Percentiles rank a stretch among this genome's conserved stretches.
These are phyloP conservation scores for Botryobasidium botryosum DNA, from an alignment of 768 basidiomycete genomes.

Conservation along the genomic window DNA sequence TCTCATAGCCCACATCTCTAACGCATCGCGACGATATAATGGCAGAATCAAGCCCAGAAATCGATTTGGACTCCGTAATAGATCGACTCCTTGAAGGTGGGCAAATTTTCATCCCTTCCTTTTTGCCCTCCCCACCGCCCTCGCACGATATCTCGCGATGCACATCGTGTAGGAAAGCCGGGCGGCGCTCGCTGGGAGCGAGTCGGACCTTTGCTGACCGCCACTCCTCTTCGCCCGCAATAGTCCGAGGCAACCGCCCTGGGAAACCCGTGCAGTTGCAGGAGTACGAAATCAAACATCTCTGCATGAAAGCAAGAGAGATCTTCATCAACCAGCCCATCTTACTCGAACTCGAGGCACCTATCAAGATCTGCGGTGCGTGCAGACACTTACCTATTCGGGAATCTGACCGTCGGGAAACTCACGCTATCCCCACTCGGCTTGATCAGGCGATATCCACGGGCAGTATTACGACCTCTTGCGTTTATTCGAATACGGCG, in stretches of 20 bases:
- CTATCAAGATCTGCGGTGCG: slow-evolving; percentile 99
- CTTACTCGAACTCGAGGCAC: slow-evolving; percentile 91
- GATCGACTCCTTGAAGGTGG: slow-evolving; percentile 95
- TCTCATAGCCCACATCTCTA: too few relatives aligned
- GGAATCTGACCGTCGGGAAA: not conserved
- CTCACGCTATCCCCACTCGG: not conserved
- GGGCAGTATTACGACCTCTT: slow-evolving; percentile 99
- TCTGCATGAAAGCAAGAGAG: slow-evolving; percentile 96
- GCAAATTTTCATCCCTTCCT: slow-evolving; percentile 16
- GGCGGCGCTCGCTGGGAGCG: too few relatives aligned
- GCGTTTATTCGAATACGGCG: slow-evolving; percentile 95
- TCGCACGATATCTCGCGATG: not conserved
- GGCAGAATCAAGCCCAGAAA: slow-evolving; percentile 38
- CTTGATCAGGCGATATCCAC: slow-evolving; percentile 76
- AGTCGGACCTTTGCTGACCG: not conserved
- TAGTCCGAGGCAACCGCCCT: slow-evolving; percentile 95
- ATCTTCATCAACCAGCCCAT: slow-evolving; percentile 99
- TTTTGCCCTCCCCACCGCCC: not conserved
- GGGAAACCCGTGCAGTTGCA: slow-evolving; percentile 96
- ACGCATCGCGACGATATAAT: slow-evolving; percentile 8
- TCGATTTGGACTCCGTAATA: slow-evolving; percentile 99
- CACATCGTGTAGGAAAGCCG: not conserved
- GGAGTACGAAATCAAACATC: slow-evolving; percentile 98
- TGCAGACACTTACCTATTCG: slow-evolving; percentile 12
- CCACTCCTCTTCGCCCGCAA: not conserved